These are phyloP conservation scores for Pseudotsuga menziesii DNA, from an alignment of 75 land plant genomes.

Conservation along the genomic window DNA sequence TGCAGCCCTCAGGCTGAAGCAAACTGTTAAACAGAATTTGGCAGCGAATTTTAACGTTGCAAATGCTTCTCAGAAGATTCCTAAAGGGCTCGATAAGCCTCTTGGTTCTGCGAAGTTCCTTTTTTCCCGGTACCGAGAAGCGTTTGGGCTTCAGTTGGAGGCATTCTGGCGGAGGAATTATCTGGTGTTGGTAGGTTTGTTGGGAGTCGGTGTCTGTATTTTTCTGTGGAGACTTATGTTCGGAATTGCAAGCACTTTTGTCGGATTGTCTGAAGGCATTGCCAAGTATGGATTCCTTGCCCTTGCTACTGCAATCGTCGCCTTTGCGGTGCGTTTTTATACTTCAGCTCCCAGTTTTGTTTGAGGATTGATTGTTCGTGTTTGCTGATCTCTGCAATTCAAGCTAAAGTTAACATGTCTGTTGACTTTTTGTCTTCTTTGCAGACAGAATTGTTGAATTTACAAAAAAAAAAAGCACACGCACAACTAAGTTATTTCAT, in stretches of 20 bases:
- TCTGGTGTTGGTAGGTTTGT: conserved; percentile 65
- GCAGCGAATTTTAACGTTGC: conserved; percentile 9
- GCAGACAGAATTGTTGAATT: no score
- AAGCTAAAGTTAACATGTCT: background rate
- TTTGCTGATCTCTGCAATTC: background rate
- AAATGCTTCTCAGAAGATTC: conserved; percentile 1
- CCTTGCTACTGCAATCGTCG: conserved; percentile 78
- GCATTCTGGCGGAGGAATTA: conserved; percentile 89
- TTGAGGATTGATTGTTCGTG: background rate
- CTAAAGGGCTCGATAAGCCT: conserved; percentile 38
- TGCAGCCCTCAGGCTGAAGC: conserved; percentile 23
- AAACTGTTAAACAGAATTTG: conserved; percentile 6
- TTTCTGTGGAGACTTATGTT: conserved; percentile 92
- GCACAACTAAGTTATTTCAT: no score
- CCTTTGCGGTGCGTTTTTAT: conserved; percentile 66
- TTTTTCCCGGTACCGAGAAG: conserved; percentile 54
- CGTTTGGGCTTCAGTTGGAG: conserved; percentile 77
- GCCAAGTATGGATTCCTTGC: conserved; percentile 99
- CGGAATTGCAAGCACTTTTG: conserved; percentile 79
- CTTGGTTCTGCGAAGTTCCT: conserved; percentile 21
- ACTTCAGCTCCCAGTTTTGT: background rate
- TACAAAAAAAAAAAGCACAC: no score
- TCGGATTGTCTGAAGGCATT: conserved; percentile 91
- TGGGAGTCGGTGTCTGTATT: conserved; percentile 54
- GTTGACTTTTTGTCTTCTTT: background rate